phyloP scores from a whole-genome alignment of 371 early-diverging fungal genomes.

The Mortierella sp. region DNA sequence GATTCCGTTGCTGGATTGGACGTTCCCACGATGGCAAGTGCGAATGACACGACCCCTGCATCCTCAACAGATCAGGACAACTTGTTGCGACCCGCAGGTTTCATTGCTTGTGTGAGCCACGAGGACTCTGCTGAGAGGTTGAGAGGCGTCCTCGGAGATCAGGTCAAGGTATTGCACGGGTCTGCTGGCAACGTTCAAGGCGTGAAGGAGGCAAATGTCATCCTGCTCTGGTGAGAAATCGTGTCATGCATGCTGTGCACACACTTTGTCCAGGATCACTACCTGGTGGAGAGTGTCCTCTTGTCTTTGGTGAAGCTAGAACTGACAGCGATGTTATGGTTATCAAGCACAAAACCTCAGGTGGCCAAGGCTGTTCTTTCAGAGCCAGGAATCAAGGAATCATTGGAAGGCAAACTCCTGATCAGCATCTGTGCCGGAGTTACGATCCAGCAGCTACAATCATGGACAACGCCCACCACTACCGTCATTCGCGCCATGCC shows the following conservation, averaged over 20 bases:
- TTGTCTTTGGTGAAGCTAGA: too few species aligned
- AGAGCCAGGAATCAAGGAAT: constrained; percentile 54
- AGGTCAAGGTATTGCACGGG: constrained; percentile 45
- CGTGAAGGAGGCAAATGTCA: constrained; percentile 50
- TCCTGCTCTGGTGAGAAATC: constrained; percentile 56
- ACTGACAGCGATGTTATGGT: neutral
- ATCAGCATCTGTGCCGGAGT: constrained; percentile 63
- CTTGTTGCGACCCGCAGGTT: constrained; percentile 40
- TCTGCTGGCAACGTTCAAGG: constrained; percentile 52
- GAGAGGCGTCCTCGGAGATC: constrained; percentile 26
- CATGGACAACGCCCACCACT: constrained; percentile 57
- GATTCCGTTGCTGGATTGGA: constrained; percentile 30
- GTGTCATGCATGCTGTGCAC: too few species aligned
- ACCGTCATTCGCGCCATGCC: constrained; percentile 65
- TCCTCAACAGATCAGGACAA: constrained; percentile 13
- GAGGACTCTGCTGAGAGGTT: constrained; percentile 54
- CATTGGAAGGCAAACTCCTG: constrained; percentile 54
- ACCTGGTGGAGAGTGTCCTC: too few species aligned
- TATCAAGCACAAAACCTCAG: constrained; percentile 57
- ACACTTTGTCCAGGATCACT: too few species aligned
- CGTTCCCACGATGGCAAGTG: constrained; percentile 6
- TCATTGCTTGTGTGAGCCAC: constrained; percentile 58
- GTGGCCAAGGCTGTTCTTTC: constrained; percentile 56
- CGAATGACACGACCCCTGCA: neutral
- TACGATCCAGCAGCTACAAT: constrained; percentile 56